phyloP scores from a whole-genome alignment of 148 eudicot species.

The Rheum nobile region DNA sequence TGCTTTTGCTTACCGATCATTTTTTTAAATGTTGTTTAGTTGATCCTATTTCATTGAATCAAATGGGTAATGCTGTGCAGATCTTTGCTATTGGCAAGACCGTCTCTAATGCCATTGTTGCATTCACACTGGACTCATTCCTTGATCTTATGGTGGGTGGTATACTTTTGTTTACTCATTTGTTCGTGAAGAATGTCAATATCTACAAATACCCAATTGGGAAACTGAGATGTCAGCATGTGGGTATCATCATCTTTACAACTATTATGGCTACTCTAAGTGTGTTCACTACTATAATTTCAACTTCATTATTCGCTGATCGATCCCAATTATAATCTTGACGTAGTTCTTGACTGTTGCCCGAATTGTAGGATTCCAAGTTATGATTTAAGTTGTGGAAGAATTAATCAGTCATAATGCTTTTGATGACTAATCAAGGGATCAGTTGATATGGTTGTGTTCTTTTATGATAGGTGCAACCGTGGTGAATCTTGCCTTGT shows the following conservation, averaged over 20 bases:
- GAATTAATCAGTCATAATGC: slow-evolving; percentile 35
- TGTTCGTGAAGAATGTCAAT: slow-evolving; percentile 73
- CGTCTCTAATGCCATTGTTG: slow-evolving; percentile 92
- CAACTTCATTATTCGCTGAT: neutral
- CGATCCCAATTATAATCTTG: neutral
- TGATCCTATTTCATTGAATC: too few species aligned
- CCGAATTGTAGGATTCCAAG: slow-evolving; percentile 57
- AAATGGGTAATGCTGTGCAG: slow-evolving; percentile 27
- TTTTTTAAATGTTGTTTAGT: too few species aligned
- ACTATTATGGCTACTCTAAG: slow-evolving; percentile 97
- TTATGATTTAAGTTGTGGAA: slow-evolving; percentile 65
- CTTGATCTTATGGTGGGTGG: slow-evolving; percentile 93
- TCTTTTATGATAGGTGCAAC: slow-evolving; percentile 69
- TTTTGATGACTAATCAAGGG: slow-evolving; percentile 33
- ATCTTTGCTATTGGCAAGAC: slow-evolving; percentile 64
- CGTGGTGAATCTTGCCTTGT: slow-evolving; percentile 54
- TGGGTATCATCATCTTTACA: slow-evolving; percentile 84
- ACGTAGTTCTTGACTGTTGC: neutral
- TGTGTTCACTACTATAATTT: slow-evolving; percentile 10
- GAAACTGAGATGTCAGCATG: slow-evolving; percentile 90
- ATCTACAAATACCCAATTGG: slow-evolving; percentile 92
- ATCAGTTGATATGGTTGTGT: slow-evolving; percentile 65
- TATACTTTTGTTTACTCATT: slow-evolving; percentile 88
- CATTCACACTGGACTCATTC: slow-evolving; percentile 85
- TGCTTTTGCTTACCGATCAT: neutral